Evolutionary conservation across 768 basidiomycete species (phyloP), one percentile per base, ranked within the genome.

Genomic region (Postia placenta): DNA sequence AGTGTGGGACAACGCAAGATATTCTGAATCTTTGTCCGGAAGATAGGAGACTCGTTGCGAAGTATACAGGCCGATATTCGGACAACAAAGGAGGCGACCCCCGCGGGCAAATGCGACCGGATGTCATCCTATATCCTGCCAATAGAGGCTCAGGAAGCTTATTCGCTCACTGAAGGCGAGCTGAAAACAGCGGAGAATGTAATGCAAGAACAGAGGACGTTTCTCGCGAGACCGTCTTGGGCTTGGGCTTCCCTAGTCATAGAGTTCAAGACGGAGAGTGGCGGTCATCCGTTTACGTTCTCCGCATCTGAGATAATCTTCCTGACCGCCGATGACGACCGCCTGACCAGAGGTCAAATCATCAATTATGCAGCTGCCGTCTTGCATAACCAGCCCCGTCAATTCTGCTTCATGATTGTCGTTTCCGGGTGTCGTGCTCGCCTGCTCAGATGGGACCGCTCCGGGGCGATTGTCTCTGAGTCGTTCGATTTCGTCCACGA

Each of bases 391-490:
- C 69, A 67, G 45, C 60, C 61, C 38, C 64, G 68, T 4, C n/a
- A n/a, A n/a, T n/a, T n/a, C n/a, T n/a, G n/a, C 33, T 35, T 35
- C 5, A 4, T n/a, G 23, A 43, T n/a, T n/a, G n/a, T n/a, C n/a
- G 42, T 26, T 17, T 23, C 42, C 42, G 42, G n/a, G 42, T 24
- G 42, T 43, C 42, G 25, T 4, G 25, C 7, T 7, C 23, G n/a
- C n/a, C n/a, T n/a, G n/a, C n/a, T n/a, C n/a, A 56, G 60, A 2
- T 56, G 57, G 45, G 69, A 70, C 44, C 57, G 67, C 2, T 43
- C 61, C 3, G 70, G 64, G 6, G 57, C 54, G 1, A 51, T 69
- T n/a, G 63, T 69, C 3, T 55, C 66, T 0, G 42, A 42, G 17
- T 17, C 35, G 1, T 65, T 69, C 54, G 49, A 64, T 45, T 64